A percentile compares a stretch with the other conserved stretches of the same genome.
These are phyloP conservation scores for Neurospora pannonica DNA, from an alignment of 495 filamentous ascomycete genomes.

Conservation along the genomic window DNA sequence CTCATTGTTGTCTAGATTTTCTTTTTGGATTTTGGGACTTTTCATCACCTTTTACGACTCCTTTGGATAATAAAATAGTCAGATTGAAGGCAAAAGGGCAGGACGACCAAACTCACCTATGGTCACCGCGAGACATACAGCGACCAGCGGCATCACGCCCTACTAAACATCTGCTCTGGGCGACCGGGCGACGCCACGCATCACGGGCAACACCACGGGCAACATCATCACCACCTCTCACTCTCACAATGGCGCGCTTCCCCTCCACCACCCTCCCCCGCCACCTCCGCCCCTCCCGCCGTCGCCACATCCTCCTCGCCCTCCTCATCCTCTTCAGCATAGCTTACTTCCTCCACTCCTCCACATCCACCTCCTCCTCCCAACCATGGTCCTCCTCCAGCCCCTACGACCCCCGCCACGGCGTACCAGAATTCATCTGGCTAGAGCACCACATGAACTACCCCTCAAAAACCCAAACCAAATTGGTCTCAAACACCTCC, in stretches of 20 bases:
- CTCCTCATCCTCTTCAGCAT: neutral
- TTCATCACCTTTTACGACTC: neutral
- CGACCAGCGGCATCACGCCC: neutral
- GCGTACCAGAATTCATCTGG: slow-evolving; percentile 10
- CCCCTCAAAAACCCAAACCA: slow-evolving; percentile 1
- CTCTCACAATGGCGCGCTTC: neutral
- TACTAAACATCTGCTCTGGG: neutral
- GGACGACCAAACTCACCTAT: too few relatives aligned
- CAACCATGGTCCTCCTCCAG: too few relatives aligned
- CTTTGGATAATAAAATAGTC: neutral
- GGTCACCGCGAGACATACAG: too few relatives aligned
- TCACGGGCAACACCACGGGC: neutral
- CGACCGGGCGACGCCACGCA: too few relatives aligned
- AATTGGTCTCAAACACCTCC: slow-evolving; percentile 19
- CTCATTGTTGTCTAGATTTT: too few relatives aligned
- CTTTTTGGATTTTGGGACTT: too few relatives aligned
- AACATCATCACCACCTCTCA: neutral
- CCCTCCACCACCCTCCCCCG: neutral
- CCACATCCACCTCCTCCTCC: neutral
- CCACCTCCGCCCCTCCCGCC: neutral
- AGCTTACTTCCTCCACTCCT: slow-evolving; percentile 4
- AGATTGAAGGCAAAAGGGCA: neutral
- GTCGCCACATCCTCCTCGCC: neutral
- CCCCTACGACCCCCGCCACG: neutral
- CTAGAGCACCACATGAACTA: slow-evolving; percentile 27